phyloP scores from a whole-genome alignment of 352 stramenopile genomes.

The Thalassiosira livingstoniorum region DNA sequence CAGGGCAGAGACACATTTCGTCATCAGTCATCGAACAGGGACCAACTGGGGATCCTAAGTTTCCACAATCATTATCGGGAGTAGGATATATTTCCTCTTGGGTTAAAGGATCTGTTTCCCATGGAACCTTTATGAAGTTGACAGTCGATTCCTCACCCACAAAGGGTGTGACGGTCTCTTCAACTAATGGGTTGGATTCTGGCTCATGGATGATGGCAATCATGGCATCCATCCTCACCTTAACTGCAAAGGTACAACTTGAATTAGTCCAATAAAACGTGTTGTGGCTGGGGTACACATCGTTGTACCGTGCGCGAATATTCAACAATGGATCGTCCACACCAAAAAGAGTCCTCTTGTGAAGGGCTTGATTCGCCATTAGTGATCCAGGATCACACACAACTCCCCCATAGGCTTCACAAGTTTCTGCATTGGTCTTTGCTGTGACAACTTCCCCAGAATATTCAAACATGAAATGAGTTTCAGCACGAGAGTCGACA shows the following conservation, averaged over 20 bases:
- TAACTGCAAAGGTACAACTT: constrained; percentile 46
- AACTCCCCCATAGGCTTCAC: constrained; percentile 36
- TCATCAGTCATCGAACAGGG: constrained; percentile 57
- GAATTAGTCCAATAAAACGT: constrained; percentile 63
- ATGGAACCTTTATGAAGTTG: constrained; percentile 61
- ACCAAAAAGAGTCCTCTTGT: too few relatives aligned
- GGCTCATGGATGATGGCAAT: constrained; percentile 59
- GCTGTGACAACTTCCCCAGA: too few relatives aligned
- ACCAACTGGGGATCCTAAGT: too few relatives aligned
- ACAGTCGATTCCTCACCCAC: constrained; percentile 56
- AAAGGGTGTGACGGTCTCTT: constrained; percentile 35
- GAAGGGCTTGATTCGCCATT: constrained; percentile 43
- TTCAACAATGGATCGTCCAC: too few relatives aligned
- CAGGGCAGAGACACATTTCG: constrained; percentile 62
- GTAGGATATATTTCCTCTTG: constrained; percentile 52
- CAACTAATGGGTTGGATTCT: constrained; percentile 27
- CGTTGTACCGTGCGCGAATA: constrained; percentile 48
- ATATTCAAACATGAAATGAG: constrained; percentile 45
- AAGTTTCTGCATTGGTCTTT: too few relatives aligned
- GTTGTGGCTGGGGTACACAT: constrained; percentile 53
- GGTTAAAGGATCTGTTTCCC: constrained; percentile 58
- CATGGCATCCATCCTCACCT: constrained; percentile 58
- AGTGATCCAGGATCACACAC: constrained; percentile 57
- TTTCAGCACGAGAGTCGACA: too few relatives aligned
- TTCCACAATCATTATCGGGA: constrained; percentile 59